Conservation (phyloP, 2,329 filamentous ascomycete species). For the Aspergillus sojae region DNA sequence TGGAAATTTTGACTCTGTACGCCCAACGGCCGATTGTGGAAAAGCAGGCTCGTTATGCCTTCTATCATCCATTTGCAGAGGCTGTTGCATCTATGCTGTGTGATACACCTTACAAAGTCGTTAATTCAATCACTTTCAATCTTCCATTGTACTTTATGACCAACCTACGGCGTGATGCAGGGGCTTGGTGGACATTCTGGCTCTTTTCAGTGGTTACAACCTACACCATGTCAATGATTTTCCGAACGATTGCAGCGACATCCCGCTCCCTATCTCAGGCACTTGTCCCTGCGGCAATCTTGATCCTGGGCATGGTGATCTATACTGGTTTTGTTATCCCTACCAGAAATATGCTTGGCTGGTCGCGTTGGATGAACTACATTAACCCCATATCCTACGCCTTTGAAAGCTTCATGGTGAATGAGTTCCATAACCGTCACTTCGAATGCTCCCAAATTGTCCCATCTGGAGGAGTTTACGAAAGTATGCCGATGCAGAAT, state of each 20-base stretch:
- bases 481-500: slow-evolving; percentile 33
- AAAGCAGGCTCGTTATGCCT: slow-evolving; percentile 81
- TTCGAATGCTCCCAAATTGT: slow-evolving; percentile 56
- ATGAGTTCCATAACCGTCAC: slow-evolving; percentile 72
- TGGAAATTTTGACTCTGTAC: slow-evolving; percentile 50
- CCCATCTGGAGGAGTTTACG: slow-evolving; percentile 46
- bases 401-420: slow-evolving; percentile 79
- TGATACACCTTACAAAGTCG: slow-evolving; percentile 80
- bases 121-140: slow-evolving; percentile 77
- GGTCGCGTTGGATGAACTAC: slow-evolving; percentile 84
- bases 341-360: slow-evolving; percentile 67
- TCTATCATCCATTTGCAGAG: slow-evolving; percentile 89
- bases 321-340: slow-evolving; percentile 54
- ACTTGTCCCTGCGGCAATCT: slow-evolving; percentile 57
- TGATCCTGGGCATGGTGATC: slow-evolving; percentile 50
- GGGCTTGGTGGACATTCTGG: slow-evolving; percentile 83
- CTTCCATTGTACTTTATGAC: slow-evolving; percentile 84
- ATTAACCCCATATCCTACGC: slow-evolving; percentile 77
- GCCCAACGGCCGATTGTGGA: slow-evolving; percentile 89
- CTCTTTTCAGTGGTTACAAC: slow-evolving; percentile 74
- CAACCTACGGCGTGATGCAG: slow-evolving; percentile 72
- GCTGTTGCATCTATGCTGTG: slow-evolving; percentile 84
- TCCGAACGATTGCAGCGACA: slow-evolving; percentile 76
- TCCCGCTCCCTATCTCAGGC: slow-evolving; percentile 68
- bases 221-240: slow-evolving; percentile 82